Percentiles rank a stretch among this genome's conserved stretches.
Conservation (phyloP, 352 stramenopile genomes). For the Phytophthora constricta region DNA sequence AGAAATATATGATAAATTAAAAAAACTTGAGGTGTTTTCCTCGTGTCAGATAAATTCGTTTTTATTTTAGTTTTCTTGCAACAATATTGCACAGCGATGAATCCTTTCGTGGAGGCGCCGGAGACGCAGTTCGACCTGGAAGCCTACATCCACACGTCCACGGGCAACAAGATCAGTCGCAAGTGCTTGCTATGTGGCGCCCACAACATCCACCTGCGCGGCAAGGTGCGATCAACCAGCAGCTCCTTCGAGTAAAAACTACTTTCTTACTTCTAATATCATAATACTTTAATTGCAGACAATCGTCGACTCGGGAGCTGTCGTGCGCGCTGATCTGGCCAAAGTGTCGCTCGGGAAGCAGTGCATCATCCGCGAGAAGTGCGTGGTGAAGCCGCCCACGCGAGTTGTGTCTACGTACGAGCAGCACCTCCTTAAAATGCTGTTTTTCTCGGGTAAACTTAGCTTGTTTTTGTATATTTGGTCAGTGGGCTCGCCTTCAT, state of each 20-base stretch:
- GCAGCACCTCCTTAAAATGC: background rate
- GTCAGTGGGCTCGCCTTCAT: conserved; percentile 81
- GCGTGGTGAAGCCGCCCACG: conserved; percentile 76
- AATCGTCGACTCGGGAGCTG: conserved; percentile 73
- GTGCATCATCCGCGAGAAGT: conserved; percentile 75
- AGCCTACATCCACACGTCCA: conserved; percentile 73
- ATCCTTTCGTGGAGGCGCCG: conserved; percentile 60
- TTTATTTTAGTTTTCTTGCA: too few species aligned
- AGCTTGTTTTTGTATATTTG: conserved; percentile 5
- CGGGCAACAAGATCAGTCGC: conserved; percentile 77
- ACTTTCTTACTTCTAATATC: background rate
- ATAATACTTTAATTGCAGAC: conserved; percentile 37
- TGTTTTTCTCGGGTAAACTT: conserved; percentile 6
- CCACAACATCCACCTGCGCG: conserved; percentile 79
- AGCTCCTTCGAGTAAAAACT: background rate
- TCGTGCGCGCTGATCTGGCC: conserved; percentile 83
- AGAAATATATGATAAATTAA: too few species aligned
- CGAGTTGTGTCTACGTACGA: conserved; percentile 68
- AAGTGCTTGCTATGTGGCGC: conserved; percentile 66
- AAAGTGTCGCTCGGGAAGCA: conserved; percentile 85
- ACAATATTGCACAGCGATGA: too few species aligned
- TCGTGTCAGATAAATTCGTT: too few species aligned
- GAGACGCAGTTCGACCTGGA: conserved; percentile 59
- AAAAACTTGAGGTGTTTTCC: too few species aligned
- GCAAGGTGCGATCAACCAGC: conserved; percentile 45